A percentile compares a stretch with the other conserved stretches of the same genome.
These are phyloP conservation scores for Pneumocystis carinii DNA, from an alignment of 1,139 yeast genomes.

Conservation along the genomic window DNA sequence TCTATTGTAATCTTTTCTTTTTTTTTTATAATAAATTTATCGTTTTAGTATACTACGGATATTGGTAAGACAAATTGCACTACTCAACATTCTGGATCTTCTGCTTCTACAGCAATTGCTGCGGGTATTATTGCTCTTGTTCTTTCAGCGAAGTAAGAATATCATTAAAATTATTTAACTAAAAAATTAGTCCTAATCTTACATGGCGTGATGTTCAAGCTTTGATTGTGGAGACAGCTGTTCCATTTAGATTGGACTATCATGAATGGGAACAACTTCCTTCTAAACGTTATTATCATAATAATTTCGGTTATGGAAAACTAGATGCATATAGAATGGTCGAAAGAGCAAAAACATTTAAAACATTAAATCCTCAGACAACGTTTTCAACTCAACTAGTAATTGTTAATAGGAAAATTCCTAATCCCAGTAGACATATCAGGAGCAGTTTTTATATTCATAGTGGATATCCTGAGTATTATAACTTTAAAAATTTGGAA, in stretches of 20 bases:
- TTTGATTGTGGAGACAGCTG: constrained; percentile 56
- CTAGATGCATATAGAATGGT: constrained; percentile 71
- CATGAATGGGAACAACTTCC: constrained; percentile 51
- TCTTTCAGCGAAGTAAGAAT: constrained; percentile 34
- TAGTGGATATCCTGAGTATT: constrained; percentile 34
- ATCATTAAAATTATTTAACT: neutral
- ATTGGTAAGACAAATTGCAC: constrained; percentile 52
- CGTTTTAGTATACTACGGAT: constrained; percentile 57
- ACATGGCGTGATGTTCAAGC: constrained; percentile 97
- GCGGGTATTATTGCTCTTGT: constrained; percentile 85
- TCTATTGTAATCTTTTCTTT: constrained; percentile 32
- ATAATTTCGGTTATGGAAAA: constrained; percentile 84
- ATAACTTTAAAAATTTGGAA: constrained; percentile 60
- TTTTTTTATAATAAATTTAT: neutral
- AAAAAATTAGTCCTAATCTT: constrained; percentile 45
- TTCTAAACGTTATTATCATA: constrained; percentile 56
- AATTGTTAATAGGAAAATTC: constrained; percentile 23
- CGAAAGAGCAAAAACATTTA: constrained; percentile 61
- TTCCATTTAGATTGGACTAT: constrained; percentile 51
- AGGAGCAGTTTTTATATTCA: constrained; percentile 36
- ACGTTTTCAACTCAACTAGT: constrained; percentile 48
- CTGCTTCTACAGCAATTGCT: constrained; percentile 97
- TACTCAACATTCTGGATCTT: constrained; percentile 79
- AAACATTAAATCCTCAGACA: constrained; percentile 75
- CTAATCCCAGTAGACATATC: constrained; percentile 21